phyloP scores from a whole-genome alignment of 176 grass and related monocot species.

The Poa annua region DNA sequence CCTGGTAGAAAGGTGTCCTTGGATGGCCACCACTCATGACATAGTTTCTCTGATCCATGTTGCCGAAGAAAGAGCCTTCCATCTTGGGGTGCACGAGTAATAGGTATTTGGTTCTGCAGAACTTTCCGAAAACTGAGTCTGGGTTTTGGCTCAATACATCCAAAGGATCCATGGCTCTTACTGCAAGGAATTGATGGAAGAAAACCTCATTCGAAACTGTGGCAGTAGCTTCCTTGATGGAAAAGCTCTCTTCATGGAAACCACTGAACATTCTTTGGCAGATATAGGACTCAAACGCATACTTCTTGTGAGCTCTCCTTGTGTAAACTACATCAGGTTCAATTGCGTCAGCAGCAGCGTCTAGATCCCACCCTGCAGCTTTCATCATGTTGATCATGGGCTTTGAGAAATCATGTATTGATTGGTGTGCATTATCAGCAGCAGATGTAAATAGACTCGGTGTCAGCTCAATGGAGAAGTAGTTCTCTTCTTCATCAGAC shows the following conservation, averaged over 20 bases:
- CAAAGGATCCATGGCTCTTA: constrained; percentile 89
- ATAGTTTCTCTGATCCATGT: constrained; percentile 90
- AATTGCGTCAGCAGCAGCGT: constrained; percentile 79
- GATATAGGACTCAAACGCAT: constrained; percentile 87
- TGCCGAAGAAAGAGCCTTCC: constrained; percentile 89
- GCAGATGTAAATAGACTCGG: constrained; percentile 82
- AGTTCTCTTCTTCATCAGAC: constrained; percentile 83
- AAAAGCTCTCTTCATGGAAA: constrained; percentile 94
- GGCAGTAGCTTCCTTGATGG: constrained; percentile 51
- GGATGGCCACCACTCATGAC: constrained; percentile 89
- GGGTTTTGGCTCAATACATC: constrained; percentile 94
- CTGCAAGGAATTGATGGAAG: constrained; percentile 88
- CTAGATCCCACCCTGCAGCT: constrained; percentile 91
- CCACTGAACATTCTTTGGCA: constrained; percentile 90
- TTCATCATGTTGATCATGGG: constrained; percentile 99
- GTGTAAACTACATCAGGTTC: constrained; percentile 72
- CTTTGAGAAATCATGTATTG: constrained; percentile 97
- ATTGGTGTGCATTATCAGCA: constrained; percentile 79
- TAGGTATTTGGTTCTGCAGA: constrained; percentile 82
- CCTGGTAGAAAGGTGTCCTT: constrained; percentile 93
- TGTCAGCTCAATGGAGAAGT: constrained; percentile 90
- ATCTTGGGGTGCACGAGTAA: constrained; percentile 84
- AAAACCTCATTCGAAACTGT: constrained; percentile 64
- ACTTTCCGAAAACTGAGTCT: constrained; percentile 85
- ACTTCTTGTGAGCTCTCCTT: constrained; percentile 90